Base-by-base conservation (phyloP, 352 stramenopile species). In the Labyrinthula sp. region DNA sequence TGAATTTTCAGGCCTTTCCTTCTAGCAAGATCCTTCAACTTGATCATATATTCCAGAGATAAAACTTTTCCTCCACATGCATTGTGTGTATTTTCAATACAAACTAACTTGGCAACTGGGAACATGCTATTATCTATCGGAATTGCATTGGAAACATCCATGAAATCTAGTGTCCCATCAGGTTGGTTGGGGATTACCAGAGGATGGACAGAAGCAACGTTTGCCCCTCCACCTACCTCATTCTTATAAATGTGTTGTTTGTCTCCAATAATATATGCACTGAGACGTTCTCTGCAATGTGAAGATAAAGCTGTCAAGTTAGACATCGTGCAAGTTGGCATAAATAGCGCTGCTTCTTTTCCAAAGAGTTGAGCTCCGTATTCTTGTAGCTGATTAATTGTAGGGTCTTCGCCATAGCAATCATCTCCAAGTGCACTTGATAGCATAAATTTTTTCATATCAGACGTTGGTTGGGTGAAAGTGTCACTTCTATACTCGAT, bases 31-130 rank as follows among this genome's bases (percentile, higher is more conserved):
- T 54, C 54, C 30, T 68, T 68, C 7, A 87, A 63, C 5, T 67
- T 33, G 34, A 69, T 60, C 38, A 94, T 66, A 59, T 89, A 93
- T 3, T 58, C 38, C 3, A 70, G 43, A 9, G 79, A 64, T 21
- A 95, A 65, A 17, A 86, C 69, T 8, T 79, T 67, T 2, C 86
- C 86, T 18, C 88, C 88, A 25, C 84, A 82, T 38, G 78, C 79
- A 63, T 97, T 97, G 48, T 97, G 89, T 30, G 87, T 95, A 66
- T 96, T 95, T 60, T 97, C 89, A 12, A 97, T 62, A 59, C 66
- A 72, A 3, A 97, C 71, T 18, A 95, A 63, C 9, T 63, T 61
- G 15, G 84, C 89, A 33, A 73, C 61, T 6, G 73, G 58, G 45
- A 62, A 82, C 61, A 85, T 73, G 56, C 70, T 63, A 57, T 85